These are phyloP conservation scores for Porodaedalea pini DNA, from an alignment of 1,284 basidiomycete species.

Conservation along the genomic window DNA sequence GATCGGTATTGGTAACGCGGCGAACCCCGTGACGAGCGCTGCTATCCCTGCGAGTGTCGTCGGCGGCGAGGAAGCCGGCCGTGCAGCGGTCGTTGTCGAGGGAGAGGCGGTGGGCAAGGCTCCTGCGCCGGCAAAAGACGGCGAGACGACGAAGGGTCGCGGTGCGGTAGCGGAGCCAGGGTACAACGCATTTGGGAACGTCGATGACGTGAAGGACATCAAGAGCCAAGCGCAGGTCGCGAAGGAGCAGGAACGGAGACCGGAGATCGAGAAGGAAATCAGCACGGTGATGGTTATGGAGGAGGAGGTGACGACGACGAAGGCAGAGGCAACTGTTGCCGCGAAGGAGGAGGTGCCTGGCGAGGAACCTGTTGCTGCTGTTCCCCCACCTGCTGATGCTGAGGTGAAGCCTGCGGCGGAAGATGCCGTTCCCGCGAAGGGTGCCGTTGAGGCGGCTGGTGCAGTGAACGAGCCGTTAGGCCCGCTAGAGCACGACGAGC, in stretches of 20 bases:
- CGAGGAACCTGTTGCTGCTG: neutral
- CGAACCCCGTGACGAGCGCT: constrained; percentile 1
- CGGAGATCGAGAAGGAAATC: constrained; percentile 18
- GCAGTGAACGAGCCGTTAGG: neutral
- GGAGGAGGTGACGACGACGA: neutral
- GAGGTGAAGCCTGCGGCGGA: neutral
- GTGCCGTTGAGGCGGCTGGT: neutral
- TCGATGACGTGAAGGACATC: constrained; percentile 15
- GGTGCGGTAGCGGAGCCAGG: constrained; percentile 20
- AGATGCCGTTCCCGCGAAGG: neutral
- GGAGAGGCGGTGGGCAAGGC: constrained; percentile 15
- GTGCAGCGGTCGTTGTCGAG: constrained; percentile 20
- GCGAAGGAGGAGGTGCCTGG: neutral
- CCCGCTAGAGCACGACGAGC: constrained; percentile 17
- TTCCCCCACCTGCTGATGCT: no score
- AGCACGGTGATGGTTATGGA: constrained; percentile 14
- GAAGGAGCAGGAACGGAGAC: constrained; percentile 10
- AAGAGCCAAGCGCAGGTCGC: constrained; percentile 6
- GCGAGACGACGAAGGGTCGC: constrained; percentile 14
- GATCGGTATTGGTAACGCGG: neutral
- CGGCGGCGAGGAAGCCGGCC: constrained; percentile 20
- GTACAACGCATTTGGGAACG: constrained; percentile 21
- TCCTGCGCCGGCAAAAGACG: constrained; percentile 3
- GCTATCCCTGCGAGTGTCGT: constrained; percentile 9
- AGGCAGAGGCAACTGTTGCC: neutral